Percentiles rank a stretch among this genome's conserved stretches.
phyloP scores from a whole-genome alignment of 768 basidiomycete species.

The Tulasnella sp. region DNA sequence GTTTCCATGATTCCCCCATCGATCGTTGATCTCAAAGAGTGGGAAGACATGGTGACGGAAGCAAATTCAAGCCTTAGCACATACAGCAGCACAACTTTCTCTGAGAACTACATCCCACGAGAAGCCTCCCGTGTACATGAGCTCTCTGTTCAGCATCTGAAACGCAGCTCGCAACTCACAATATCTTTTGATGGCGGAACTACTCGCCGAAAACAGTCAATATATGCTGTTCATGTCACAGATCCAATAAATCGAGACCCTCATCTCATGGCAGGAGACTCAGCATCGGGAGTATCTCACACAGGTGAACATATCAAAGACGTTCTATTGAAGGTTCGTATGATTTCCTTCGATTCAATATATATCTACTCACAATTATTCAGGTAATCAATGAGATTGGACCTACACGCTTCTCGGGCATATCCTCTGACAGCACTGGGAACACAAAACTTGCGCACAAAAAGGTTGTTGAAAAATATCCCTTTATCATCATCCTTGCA shows the following conservation, averaged over 20 bases:
- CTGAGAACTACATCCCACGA: slow-evolving; percentile 17
- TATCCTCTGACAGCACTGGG: slow-evolving; percentile 21
- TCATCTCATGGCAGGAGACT: slow-evolving; percentile 23
- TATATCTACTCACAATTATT: not conserved
- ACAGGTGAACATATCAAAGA: slow-evolving; percentile 23
- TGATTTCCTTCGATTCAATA: not conserved
- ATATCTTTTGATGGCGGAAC: slow-evolving; percentile 25
- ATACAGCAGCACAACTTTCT: slow-evolving; percentile 14
- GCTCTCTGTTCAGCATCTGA: slow-evolving; percentile 13
- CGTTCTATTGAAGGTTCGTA: slow-evolving; percentile 16
- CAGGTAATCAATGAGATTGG: slow-evolving; percentile 19
- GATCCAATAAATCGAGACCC: slow-evolving; percentile 21
- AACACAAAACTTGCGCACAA: slow-evolving; percentile 19
- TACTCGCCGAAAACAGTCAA: slow-evolving; percentile 21
- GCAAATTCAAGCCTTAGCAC: slow-evolving; percentile 16
- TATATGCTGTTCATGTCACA: slow-evolving; percentile 27
- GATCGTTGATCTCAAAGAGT: slow-evolving; percentile 20
- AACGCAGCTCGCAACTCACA: slow-evolving; percentile 18
- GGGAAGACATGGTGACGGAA: slow-evolving; percentile 21
- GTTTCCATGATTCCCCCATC: not conserved
- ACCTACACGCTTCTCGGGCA: slow-evolving; percentile 13
- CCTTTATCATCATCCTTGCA: slow-evolving; percentile 18
- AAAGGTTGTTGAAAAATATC: slow-evolving; percentile 5
- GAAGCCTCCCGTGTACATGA: slow-evolving; percentile 18
- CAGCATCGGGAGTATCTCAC: slow-evolving; percentile 24